Evolutionary conservation across 2,329 filamentous ascomycete genomes (phyloP).

Genomic region (Cercospora berteroae): DNA sequence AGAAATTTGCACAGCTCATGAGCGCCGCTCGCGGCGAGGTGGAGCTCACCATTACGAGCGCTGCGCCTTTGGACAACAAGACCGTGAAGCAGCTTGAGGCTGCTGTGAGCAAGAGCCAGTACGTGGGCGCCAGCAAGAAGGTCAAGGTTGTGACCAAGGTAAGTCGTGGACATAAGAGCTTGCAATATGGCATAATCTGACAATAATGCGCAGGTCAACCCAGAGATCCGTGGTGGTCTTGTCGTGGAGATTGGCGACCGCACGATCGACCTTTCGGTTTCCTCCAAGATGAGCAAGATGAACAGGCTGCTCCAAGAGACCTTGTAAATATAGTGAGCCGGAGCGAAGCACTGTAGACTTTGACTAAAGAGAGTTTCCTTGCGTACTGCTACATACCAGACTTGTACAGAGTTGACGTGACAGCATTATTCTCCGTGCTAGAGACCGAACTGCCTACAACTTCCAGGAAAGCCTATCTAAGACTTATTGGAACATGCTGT

Average conservation of each 20-base stretch:
- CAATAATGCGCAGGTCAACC: slow-evolving; percentile 66
- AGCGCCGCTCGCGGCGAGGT: slow-evolving; percentile 87
- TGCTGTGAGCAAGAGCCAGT: slow-evolving; percentile 84
- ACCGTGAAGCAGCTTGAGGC: slow-evolving; percentile 81
- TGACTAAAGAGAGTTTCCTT: slow-evolving; percentile 18
- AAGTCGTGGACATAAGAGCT: slow-evolving; percentile 38
- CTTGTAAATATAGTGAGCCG: slow-evolving; percentile 68
- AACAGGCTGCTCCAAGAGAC: slow-evolving; percentile 98
- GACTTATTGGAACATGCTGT: not conserved
- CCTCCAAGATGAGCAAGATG: slow-evolving; percentile 91
- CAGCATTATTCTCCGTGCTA: not conserved
- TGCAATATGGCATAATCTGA: slow-evolving; percentile 10
- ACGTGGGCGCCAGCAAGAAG: slow-evolving; percentile 90
- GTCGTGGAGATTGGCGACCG: slow-evolving; percentile 96
- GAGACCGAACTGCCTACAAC: not conserved
- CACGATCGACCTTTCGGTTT: slow-evolving; percentile 96
- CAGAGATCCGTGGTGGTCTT: slow-evolving; percentile 89
- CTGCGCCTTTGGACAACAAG: slow-evolving; percentile 83
- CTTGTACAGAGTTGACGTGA: not conserved
- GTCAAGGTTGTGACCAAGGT: slow-evolving; percentile 91
- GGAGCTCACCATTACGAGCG: slow-evolving; percentile 87
- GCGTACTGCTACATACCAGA: not conserved
- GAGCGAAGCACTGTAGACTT: slow-evolving; percentile 21
- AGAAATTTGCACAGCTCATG: slow-evolving; percentile 87
- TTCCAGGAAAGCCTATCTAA: not conserved